Conservation (phyloP, 1,284 basidiomycete genomes). For the Ustilago shanxiensis region DNA sequence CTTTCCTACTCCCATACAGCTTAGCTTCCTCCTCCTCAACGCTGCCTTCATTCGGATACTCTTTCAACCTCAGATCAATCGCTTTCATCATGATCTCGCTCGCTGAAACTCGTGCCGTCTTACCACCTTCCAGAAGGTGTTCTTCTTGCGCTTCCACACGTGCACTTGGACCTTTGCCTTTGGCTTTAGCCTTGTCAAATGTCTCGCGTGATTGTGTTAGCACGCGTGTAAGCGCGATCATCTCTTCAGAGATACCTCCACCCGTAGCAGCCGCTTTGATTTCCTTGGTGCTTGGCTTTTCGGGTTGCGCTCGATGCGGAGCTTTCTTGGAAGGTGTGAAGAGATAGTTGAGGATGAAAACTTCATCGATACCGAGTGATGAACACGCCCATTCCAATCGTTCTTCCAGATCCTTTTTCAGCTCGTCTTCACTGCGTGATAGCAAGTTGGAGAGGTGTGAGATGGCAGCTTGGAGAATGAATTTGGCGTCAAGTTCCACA, state of each 20-base stretch:
- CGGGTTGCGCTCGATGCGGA: conserved; percentile 51
- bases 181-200: conserved; percentile 77
- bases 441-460: conserved; percentile 15
- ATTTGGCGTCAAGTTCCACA: conserved; percentile 84
- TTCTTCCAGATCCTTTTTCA: conserved; percentile 33
- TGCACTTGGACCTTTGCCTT: conserved; percentile 83
- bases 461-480: conserved; percentile 75
- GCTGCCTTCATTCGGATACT: conserved; percentile 32
- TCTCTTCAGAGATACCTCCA: conserved; percentile 75
- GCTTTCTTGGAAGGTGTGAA: conserved; percentile 50
- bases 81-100: conserved; percentile 48
- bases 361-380: conserved; percentile 62
- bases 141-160: conserved; percentile 73
- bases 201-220: conserved; percentile 76
- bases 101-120: conserved; percentile 21
- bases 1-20: conserved; percentile 57
- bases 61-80: conserved; percentile 38
- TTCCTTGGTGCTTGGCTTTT: conserved; percentile 32
- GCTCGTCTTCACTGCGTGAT: conserved; percentile 7
- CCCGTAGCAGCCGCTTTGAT: conserved; percentile 70
- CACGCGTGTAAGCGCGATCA: conserved; percentile 81
- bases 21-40: conserved; percentile 75
- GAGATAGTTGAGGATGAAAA: conserved; percentile 59
- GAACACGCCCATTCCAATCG: conserved; percentile 62
- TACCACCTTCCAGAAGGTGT: conserved; percentile 20